A percentile compares a stretch with the other conserved stretches of the same genome.
phyloP scores from a whole-genome alignment of 805 yeast species.

The Metschnikowia hibisci region DNA sequence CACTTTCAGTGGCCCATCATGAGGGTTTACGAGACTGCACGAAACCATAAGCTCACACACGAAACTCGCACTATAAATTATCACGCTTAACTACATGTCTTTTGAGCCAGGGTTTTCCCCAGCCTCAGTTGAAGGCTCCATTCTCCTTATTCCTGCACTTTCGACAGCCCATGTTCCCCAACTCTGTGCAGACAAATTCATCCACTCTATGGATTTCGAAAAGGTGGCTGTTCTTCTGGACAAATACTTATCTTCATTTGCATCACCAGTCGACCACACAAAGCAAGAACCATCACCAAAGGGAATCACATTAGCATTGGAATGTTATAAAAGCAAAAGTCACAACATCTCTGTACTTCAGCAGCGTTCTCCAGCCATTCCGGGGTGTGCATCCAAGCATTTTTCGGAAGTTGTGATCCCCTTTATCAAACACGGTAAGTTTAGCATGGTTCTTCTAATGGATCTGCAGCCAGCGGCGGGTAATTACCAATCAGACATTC shows the following conservation, averaged over 20 bases:
- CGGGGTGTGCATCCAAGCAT: constrained; percentile 52
- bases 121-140: constrained; percentile 24
- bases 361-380: constrained; percentile 80
- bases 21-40: neutral
- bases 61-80: neutral
- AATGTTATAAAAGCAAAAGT: constrained; percentile 48
- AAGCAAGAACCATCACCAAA: constrained; percentile 14
- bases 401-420: constrained; percentile 49
- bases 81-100: constrained; percentile 4
- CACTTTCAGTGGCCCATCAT: too few species aligned
- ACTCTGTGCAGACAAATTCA: constrained; percentile 65
- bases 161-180: constrained; percentile 92
- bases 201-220: constrained; percentile 55
- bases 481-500: constrained; percentile 21
- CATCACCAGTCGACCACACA: constrained; percentile 64
- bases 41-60: neutral
- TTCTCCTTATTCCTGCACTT: constrained; percentile 71
- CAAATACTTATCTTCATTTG: constrained; percentile 69
- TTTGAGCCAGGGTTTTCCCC: constrained; percentile 7
- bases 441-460: constrained; percentile 49
- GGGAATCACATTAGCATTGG: constrained; percentile 59
- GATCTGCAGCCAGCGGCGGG: constrained; percentile 71
- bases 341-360: constrained; percentile 58
- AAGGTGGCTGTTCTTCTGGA: constrained; percentile 58
- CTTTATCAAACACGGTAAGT: constrained; percentile 39